Conservation (phyloP, 2,329 filamentous ascomycete genomes). For the Neonectria faginata region DNA sequence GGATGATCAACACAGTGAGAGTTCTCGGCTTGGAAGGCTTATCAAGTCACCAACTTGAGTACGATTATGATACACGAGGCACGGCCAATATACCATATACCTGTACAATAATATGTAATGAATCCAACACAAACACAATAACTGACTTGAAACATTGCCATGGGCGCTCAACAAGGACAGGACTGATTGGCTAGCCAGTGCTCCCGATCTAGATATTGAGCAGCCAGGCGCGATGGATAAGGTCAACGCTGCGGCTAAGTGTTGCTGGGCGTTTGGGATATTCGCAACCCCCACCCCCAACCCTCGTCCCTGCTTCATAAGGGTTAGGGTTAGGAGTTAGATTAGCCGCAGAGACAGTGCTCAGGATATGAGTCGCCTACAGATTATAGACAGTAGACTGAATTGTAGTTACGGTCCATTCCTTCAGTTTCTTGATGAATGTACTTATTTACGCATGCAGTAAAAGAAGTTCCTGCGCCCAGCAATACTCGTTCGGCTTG, state of each 20-base stretch:
- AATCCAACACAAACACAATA: neutral
- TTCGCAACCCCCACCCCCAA: too few relatives aligned
- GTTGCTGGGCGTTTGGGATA: too few relatives aligned
- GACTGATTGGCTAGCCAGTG: neutral
- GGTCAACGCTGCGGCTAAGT: neutral
- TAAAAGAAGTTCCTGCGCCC: too few relatives aligned
- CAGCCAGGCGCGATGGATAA: neutral
- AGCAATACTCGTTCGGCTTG: too few relatives aligned
- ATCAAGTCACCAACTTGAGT: slow-evolving; percentile 17
- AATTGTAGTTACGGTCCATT: too few relatives aligned
- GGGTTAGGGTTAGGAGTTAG: too few relatives aligned
- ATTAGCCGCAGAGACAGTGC: too few relatives aligned
- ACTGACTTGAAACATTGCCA: neutral
- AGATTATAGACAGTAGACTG: too few relatives aligned
- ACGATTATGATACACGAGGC: slow-evolving; percentile 3
- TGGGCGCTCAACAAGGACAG: neutral
- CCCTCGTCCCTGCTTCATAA: too few relatives aligned
- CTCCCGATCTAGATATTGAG: neutral
- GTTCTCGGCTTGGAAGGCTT: slow-evolving; percentile 12
- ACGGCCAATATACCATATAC: neutral
- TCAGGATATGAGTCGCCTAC: too few relatives aligned
- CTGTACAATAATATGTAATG: slow-evolving; percentile 1
- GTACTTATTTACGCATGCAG: too few relatives aligned
- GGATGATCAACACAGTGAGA: slow-evolving; percentile 6
- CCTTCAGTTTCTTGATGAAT: too few relatives aligned